phyloP scores from a whole-genome alignment of 2,329 filamentous ascomycete genomes.

The Penicillium sp. region DNA sequence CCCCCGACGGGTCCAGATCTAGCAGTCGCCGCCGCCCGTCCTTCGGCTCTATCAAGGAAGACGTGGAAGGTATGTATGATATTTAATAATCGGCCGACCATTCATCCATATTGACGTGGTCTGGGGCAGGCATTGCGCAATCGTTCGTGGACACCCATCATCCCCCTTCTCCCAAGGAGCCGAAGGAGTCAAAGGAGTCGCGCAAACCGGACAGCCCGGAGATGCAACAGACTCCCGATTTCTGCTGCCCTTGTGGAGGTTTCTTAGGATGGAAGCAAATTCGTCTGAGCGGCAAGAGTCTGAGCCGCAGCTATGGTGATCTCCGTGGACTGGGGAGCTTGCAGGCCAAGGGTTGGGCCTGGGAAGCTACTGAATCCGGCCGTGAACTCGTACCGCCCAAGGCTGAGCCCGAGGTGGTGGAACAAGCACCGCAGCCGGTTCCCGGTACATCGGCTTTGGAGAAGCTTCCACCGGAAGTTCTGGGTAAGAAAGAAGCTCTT shows the following conservation, averaged over 20 bases:
- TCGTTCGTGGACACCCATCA: slow-evolving; percentile 41
- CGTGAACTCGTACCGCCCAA: slow-evolving; percentile 14
- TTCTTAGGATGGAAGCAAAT: slow-evolving; percentile 45
- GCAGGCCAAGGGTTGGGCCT: slow-evolving; percentile 40
- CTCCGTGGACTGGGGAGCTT: slow-evolving; percentile 33
- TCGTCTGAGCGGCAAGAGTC: slow-evolving; percentile 38
- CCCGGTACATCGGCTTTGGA: slow-evolving; percentile 53
- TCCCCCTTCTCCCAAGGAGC: slow-evolving; percentile 24
- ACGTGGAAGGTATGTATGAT: slow-evolving; percentile 34
- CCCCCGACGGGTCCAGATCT: slow-evolving; percentile 35
- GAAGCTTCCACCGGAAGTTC: slow-evolving; percentile 62
- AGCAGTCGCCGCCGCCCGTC: slow-evolving; percentile 39
- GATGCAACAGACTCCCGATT: slow-evolving; percentile 38
- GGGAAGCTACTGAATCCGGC: slow-evolving; percentile 31
- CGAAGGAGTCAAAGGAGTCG: slow-evolving; percentile 21
- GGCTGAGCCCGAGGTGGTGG: slow-evolving; percentile 13
- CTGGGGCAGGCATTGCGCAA: slow-evolving; percentile 37
- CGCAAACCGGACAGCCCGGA: slow-evolving; percentile 21
- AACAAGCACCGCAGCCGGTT: slow-evolving; percentile 18
- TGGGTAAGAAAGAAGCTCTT: slow-evolving; percentile 50
- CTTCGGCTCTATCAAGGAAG: slow-evolving; percentile 43
- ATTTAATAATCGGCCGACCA: neutral
- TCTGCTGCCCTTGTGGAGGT: slow-evolving; percentile 44
- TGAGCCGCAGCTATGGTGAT: slow-evolving; percentile 43
- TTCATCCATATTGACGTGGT: slow-evolving; percentile 4